phyloP scores from a whole-genome alignment of 106 monocot species.

The Dendrobium nobile region DNA sequence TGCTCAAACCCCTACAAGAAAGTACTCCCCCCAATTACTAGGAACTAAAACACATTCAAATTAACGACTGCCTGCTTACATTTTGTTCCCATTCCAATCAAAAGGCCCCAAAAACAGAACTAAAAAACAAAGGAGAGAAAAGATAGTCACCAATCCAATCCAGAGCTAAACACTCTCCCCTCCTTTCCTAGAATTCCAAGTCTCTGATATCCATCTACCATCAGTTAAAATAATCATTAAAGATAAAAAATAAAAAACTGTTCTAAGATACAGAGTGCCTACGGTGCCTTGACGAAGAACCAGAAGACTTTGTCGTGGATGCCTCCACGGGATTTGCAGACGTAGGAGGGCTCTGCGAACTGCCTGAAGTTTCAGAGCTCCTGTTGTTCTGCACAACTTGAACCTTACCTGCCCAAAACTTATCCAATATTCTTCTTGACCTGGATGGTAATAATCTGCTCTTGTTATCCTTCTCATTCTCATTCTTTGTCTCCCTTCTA shows the following conservation, averaged over 20 bases:
- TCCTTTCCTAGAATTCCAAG: background rate
- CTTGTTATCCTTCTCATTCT: constrained; percentile 18
- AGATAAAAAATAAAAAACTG: background rate
- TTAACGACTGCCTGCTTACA: too few relatives aligned
- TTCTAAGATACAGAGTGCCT: constrained; percentile 75
- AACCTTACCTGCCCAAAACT: constrained; percentile 57
- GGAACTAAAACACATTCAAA: too few relatives aligned
- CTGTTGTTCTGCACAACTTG: constrained; percentile 30
- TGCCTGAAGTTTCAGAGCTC: constrained; percentile 61
- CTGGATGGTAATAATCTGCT: constrained; percentile 37
- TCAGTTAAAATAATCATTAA: background rate
- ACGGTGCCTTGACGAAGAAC: constrained; percentile 47
- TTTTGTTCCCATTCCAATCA: background rate
- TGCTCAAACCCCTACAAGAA: too few relatives aligned
- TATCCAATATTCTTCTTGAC: constrained; percentile 79
- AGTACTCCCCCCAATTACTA: too few relatives aligned
- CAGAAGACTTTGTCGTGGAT: constrained; percentile 32
- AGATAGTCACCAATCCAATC: background rate
- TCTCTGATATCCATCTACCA: background rate
- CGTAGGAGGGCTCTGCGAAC: constrained; percentile 67
- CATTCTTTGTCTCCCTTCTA: constrained; percentile 12
- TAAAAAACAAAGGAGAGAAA: background rate
- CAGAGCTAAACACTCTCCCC: too few relatives aligned
- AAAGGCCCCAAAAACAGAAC: background rate
- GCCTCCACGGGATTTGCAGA: constrained; percentile 33